Conservation (phyloP, 371 early-diverging fungal genomes). For the Enterospora canceri region DNA sequence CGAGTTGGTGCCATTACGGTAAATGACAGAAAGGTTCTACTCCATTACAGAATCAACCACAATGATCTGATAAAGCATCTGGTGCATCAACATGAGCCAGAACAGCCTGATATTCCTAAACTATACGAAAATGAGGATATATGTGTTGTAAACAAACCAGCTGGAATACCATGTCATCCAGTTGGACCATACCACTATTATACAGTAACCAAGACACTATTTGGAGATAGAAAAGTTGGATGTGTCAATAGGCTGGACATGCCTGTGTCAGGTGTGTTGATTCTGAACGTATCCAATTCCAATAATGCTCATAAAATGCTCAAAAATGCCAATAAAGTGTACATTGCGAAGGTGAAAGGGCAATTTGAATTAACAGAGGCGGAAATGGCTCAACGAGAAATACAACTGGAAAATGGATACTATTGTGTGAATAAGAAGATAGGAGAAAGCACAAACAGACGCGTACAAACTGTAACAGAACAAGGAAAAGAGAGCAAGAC, state of each 20-base stretch:
- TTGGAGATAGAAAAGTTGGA: conserved; percentile 25
- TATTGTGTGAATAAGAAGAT: conserved; percentile 42
- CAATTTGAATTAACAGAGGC: conserved; percentile 40
- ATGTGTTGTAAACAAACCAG: conserved; percentile 55
- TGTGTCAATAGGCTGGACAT: conserved; percentile 57
- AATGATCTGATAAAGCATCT: conserved; percentile 54
- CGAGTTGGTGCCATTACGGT: conserved; percentile 51
- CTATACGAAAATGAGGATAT: conserved; percentile 44
- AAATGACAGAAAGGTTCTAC: conserved; percentile 39
- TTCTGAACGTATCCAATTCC: conserved; percentile 44
- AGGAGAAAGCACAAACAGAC: conserved; percentile 18
- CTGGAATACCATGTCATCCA: conserved; percentile 58
- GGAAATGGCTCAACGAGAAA: conserved; percentile 17
- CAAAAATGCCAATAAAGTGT: conserved; percentile 47
- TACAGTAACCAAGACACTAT: conserved; percentile 44
- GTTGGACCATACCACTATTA: conserved; percentile 53
- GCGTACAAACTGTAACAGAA: conserved; percentile 27
- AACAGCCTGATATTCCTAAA: conserved; percentile 39
- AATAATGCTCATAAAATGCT: conserved; percentile 39
- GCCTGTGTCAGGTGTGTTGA: conserved; percentile 57
- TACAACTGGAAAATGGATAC: too few species aligned
- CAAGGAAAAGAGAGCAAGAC: conserved; percentile 49
- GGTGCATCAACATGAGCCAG: conserved; percentile 56
- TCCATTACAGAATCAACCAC: conserved; percentile 36
- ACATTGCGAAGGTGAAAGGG: conserved; percentile 55